Percentiles rank a stretch among this genome's conserved stretches.
Conservation (phyloP, 441 rosid genomes). For the Raphanus hybrid region DNA sequence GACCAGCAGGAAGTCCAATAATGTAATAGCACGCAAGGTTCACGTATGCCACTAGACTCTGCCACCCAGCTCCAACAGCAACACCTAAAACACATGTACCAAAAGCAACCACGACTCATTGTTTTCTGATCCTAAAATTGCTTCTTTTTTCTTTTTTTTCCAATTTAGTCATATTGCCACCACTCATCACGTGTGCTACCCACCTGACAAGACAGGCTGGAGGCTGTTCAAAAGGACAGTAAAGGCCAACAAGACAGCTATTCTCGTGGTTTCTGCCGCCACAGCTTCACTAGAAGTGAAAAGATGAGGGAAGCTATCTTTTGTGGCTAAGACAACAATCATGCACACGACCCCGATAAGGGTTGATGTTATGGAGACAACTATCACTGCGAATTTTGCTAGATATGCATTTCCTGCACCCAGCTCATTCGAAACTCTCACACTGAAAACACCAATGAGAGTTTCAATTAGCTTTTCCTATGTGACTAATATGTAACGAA, state of each 20-base stretch:
- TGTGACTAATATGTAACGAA: background rate
- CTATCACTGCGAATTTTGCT: conserved; percentile 72
- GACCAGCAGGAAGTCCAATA: conserved; percentile 83
- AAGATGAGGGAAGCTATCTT: conserved; percentile 73
- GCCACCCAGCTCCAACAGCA: conserved; percentile 96
- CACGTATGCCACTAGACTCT: conserved; percentile 74
- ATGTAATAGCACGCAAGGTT: conserved; percentile 81
- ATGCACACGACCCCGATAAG: conserved; percentile 64
- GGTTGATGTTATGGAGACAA: conserved; percentile 76
- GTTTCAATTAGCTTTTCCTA: background rate
- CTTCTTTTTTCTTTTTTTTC: background rate
- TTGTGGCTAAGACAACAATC: conserved; percentile 62
- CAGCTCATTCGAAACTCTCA: conserved; percentile 90
- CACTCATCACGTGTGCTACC: conserved; percentile 46
- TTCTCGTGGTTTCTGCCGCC: conserved; percentile 77
- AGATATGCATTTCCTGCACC: conserved; percentile 74
- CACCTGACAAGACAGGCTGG: conserved; percentile 90
- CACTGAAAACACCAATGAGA: conserved; percentile 49
- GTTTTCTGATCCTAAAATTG: background rate
- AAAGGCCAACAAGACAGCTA: conserved; percentile 63
- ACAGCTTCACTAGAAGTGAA: conserved; percentile 79
- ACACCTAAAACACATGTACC: conserved; percentile 53
- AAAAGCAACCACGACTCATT: conserved; percentile 14
- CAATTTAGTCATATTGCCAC: background rate
- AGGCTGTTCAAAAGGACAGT: conserved; percentile 86